Base-by-base conservation (phyloP, 495 filamentous ascomycete genomes). In the Trichoderma erinaceum region DNA sequence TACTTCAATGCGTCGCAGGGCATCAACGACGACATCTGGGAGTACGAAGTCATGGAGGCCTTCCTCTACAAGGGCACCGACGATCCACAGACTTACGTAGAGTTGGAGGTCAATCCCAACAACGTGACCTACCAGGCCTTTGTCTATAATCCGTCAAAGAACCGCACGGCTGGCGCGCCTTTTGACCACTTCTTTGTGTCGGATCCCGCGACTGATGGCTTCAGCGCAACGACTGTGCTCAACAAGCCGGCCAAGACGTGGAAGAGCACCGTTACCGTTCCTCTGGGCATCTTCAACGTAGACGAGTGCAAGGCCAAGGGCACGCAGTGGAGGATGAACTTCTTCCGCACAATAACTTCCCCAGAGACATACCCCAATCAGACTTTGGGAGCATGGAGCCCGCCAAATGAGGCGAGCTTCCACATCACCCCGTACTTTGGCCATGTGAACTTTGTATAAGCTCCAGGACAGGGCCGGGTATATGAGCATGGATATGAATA, bases 41-140 rank as follows among this genome's bases (percentile, higher is more conserved):
- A 71, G 66, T 77, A 77, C 58, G 75, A 77, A 63, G 75, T 75
- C 4, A 77, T 77, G 75, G 75, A 77, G 67, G 71, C 67, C 1
- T 77, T 77, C 65, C 66, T 77, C 65, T 72, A 74, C 58, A 73
- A 69, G 50, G 75, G 75, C 27, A 75, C 71, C 48, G 73, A 73
- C 41, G 75, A 77, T 68, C 75, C 75, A 5, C 67, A 70, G 66
- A 71, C 63, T 1, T 77, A 77, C 66, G 69, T 77, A 64, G 75
- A 77, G 70, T 72, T 77, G 63, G 75, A 77, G 68, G 74, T 77
- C 15, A 75, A 61, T 69, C 75, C 75, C 66, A 76, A 76, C 67
- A 77, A 77, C 21, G 69, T 76, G 66, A 77, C 75, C 13, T 77
- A 73, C 70, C 75, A 77, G 71, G 74, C 74, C 16, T 77, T 74